phyloP scores from a whole-genome alignment of 352 stramenopile species.

The Elongisporangium prolatum region DNA sequence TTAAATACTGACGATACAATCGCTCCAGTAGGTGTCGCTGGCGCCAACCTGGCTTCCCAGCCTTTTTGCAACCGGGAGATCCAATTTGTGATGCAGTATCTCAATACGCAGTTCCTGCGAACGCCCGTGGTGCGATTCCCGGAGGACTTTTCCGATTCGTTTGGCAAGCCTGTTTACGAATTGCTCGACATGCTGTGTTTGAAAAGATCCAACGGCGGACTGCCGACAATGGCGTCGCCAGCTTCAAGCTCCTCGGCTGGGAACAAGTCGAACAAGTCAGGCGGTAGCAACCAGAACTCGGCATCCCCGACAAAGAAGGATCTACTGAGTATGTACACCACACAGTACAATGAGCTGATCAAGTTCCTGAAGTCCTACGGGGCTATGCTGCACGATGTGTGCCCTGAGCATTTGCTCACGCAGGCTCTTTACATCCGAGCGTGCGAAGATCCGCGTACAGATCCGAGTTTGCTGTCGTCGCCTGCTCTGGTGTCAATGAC shows the following conservation, averaged over 20 bases:
- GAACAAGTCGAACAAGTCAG: conserved; percentile 18
- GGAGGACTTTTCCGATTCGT: conserved; percentile 64
- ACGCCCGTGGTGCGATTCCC: conserved; percentile 68
- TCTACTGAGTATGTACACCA: conserved; percentile 37
- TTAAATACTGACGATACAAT: neutral
- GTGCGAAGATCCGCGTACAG: conserved; percentile 55
- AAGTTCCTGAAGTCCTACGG: conserved; percentile 91
- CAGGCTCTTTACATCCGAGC: conserved; percentile 81
- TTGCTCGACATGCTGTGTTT: conserved; percentile 88
- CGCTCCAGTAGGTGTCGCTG: neutral
- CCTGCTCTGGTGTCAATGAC: conserved; percentile 25
- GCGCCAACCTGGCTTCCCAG: neutral
- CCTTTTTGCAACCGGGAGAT: conserved; percentile 41
- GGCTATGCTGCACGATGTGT: conserved; percentile 87
- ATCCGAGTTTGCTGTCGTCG: conserved; percentile 44
- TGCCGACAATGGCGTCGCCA: conserved; percentile 5
- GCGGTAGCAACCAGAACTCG: neutral
- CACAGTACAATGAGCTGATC: conserved; percentile 85
- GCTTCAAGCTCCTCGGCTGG: neutral
- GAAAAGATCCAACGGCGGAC: conserved; percentile 58
- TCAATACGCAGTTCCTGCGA: conserved; percentile 80
- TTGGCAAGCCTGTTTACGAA: conserved; percentile 83
- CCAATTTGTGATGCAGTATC: conserved; percentile 74
- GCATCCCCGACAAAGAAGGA: conserved; percentile 48
- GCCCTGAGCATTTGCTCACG: conserved; percentile 69